phyloP scores from a whole-genome alignment of 345 rosid genomes.

The Iberis pinnata region DNA sequence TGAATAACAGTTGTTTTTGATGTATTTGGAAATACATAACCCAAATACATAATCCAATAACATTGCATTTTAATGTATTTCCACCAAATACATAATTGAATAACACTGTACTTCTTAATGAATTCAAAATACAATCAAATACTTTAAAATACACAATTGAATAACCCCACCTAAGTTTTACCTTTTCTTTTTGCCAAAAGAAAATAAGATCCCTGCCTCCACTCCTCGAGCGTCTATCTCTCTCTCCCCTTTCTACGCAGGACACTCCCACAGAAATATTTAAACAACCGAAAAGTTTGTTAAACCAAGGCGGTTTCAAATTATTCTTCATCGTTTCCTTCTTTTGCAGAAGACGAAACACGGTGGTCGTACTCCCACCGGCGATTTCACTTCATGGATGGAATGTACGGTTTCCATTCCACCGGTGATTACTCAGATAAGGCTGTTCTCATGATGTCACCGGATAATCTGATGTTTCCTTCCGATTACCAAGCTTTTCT shows the following conservation, averaged over 20 bases:
- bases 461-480: slow-evolving; percentile 56
- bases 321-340: too few species aligned
- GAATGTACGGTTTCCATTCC: slow-evolving; percentile 52
- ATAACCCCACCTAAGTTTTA: too few species aligned
- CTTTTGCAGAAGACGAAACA: neutral
- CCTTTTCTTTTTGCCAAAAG: slow-evolving; percentile 11
- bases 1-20: too few species aligned
- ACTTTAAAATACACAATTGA: too few species aligned
- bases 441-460: slow-evolving; percentile 49
- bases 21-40: too few species aligned
- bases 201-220: slow-evolving; percentile 30
- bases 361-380: neutral
- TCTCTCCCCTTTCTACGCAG: slow-evolving; percentile 9
- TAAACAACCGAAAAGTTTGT: neutral
- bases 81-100: too few species aligned
- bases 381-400: slow-evolving; percentile 50
- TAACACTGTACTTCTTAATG: too few species aligned
- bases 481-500: slow-evolving; percentile 44
- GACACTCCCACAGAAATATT: slow-evolving; percentile 8
- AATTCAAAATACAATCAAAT: too few species aligned
- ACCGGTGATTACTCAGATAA: slow-evolving; percentile 47
- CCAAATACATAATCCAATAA: too few species aligned
- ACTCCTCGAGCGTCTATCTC: neutral
- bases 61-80: too few species aligned
- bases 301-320: neutral